Conservation (phyloP, 83 land plant species). For the Thuja plicata region DNA sequence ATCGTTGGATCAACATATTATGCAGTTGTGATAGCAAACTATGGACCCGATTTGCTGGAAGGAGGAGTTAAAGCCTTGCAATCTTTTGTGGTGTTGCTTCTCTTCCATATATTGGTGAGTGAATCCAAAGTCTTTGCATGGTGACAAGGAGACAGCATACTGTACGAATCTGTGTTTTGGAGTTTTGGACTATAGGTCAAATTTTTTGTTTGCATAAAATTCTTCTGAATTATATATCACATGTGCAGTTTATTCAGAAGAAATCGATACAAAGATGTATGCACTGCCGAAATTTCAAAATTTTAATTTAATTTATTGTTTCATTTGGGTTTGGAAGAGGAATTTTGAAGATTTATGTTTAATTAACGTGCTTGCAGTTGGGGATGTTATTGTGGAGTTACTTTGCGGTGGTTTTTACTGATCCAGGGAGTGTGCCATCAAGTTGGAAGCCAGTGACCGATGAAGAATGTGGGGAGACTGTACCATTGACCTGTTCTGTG, state of each 20-base stretch:
- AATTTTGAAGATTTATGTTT: conserved; percentile 5
- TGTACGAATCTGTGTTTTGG: background rate
- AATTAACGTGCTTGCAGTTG: conserved; percentile 46
- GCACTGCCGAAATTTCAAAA: background rate
- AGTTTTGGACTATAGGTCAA: background rate
- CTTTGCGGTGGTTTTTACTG: conserved; percentile 89
- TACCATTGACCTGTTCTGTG: conserved; percentile 48
- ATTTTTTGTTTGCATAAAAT: background rate
- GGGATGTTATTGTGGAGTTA: conserved; percentile 95
- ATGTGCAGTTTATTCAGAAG: background rate
- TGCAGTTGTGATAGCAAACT: conserved; percentile 62
- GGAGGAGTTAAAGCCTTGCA: conserved; percentile 30
- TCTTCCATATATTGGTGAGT: conserved; percentile 63
- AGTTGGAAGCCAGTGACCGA: conserved; percentile 74
- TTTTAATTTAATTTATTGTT: background rate
- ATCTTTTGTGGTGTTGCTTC: conserved; percentile 43
- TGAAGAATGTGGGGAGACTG: conserved; percentile 72
- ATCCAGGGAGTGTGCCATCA: conserved; percentile 88
- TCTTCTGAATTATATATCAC: background rate
- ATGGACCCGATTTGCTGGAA: conserved; percentile 53
- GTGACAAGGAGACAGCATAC: background rate
- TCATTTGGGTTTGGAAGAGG: background rate
- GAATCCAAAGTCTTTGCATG: background rate
- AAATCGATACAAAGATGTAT: background rate
- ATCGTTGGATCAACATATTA: conserved; percentile 73